Base-by-base conservation (phyloP, 805 yeast species). In the Wickerhamomyces silvicola region DNA sequence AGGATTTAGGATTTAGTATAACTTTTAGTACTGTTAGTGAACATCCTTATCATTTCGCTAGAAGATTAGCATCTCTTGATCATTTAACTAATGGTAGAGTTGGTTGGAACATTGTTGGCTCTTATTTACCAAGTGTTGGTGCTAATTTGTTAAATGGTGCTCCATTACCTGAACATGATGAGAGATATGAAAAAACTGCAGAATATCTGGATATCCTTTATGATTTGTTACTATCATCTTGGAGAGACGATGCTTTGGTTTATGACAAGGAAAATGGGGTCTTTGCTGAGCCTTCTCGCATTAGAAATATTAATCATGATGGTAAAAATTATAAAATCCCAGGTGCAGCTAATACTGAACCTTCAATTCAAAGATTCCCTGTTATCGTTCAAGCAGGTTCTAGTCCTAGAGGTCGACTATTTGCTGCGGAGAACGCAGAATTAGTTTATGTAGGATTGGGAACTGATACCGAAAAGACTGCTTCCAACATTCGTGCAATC, bases 371-470 rank as follows among this genome's bases (percentile, higher is more conserved):
- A 37, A 53, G 70, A 42, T 41, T 66, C 3, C 71, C 71, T 4
- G 55, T 66, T 9, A 47, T 65, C 21, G 53, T 65, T 21, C 71
- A 65, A 43, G 71, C 71, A 2, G 71, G 71, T 6, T 47, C 62
- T 24, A 64, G 70, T 6, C 46, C 55, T 15, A 51, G 48, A n/a
- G 71, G 71, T 20, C 49, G 53, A 30, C 57, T 59, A 12, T 54
- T 62, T 35, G 71, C 67, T 7, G 69, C 71, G 11, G 54, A 56
- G 33, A 54, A 62, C 39, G 71, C 68, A 2, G 71, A 65, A 38
- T 54, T 54, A 6, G 57, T 64, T n/a, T 66, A 64, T 36, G 43
- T 64, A 12, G n/a, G n/a, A n/a, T 50, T 56, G 12, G 57, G 55
- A 9, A 50, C 53, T 28, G 45, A 60, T 6, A 64, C 69, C 4